phyloP scores from a whole-genome alignment of 345 rosid genomes.

The Angophora floribunda region DNA sequence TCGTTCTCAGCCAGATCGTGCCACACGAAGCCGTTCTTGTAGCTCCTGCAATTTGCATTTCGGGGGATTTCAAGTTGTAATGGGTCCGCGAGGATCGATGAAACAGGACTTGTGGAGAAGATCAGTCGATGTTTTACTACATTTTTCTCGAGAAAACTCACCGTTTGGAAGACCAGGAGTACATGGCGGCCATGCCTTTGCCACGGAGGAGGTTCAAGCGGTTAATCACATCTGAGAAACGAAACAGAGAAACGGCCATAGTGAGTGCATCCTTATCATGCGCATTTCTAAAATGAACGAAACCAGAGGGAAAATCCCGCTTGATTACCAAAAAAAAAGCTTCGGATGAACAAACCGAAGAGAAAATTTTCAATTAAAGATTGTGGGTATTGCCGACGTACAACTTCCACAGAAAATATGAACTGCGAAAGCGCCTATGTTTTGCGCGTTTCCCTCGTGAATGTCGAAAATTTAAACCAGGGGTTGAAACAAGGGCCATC shows the following conservation, averaged over 20 bases:
- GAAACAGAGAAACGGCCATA: not conserved
- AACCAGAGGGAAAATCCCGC: not conserved
- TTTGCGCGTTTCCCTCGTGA: not conserved
- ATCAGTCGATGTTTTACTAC: not conserved
- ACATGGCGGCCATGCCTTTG: slow-evolving; percentile 74
- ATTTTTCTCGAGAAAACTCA: slow-evolving; percentile 5
- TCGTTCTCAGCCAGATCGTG: slow-evolving; percentile 76
- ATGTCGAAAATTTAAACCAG: not conserved
- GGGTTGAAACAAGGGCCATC: not conserved
- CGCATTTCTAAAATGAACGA: not conserved
- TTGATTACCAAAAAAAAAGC: not conserved
- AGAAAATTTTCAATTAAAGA: not conserved
- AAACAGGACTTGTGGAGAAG: not conserved
- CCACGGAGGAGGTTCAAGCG: slow-evolving; percentile 83
- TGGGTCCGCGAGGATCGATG: not conserved
- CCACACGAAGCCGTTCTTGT: slow-evolving; percentile 96
- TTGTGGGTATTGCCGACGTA: not conserved
- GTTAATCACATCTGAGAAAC: slow-evolving; percentile 61
- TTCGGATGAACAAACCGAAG: not conserved
- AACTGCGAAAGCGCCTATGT: not conserved
- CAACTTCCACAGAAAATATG: not conserved
- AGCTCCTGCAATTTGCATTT: slow-evolving; percentile 39
- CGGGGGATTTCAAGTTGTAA: not conserved
- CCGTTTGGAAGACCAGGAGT: slow-evolving; percentile 98
- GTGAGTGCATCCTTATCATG: not conserved